Conservation (phyloP, 2,329 filamentous ascomycete species). For the Xylariaceae sp. region DNA sequence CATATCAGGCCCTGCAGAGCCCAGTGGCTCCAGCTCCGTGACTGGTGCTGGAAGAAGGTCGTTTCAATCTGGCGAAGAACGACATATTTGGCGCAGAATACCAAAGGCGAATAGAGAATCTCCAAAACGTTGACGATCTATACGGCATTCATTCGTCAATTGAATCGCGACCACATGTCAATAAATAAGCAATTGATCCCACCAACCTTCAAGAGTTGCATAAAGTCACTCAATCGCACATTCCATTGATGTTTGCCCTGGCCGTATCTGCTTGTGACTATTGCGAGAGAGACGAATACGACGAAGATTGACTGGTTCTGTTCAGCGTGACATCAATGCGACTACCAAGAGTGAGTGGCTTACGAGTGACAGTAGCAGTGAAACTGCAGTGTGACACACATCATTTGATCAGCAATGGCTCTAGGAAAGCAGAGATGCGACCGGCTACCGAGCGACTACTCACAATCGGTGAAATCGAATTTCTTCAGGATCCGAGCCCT, state of each 20-base stretch:
- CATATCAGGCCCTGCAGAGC: slow-evolving; percentile 3
- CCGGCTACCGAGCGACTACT: not conserved
- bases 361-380: not conserved
- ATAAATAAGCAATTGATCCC: not conserved
- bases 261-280: slow-evolving; percentile 4
- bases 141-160: not conserved
- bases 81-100: slow-evolving; percentile 14
- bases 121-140: slow-evolving; percentile 12
- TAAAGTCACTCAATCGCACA: slow-evolving; percentile 4
- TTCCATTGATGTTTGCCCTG: slow-evolving; percentile 13
- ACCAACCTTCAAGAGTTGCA: slow-evolving; percentile 6
- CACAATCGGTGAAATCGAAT: slow-evolving; percentile 12
- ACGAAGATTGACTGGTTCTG: slow-evolving; percentile 2
- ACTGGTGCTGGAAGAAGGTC: slow-evolving; percentile 12
- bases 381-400: not conserved
- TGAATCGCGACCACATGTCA: not conserved
- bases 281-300: slow-evolving; percentile 1
- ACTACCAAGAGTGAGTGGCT: not conserved
- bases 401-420: not conserved
- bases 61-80: slow-evolving; percentile 15
- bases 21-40: not conserved
- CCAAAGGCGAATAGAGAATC: slow-evolving; percentile 9
- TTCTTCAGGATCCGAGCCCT: slow-evolving; percentile 3
- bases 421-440: not conserved
- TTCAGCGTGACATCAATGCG: not conserved